Base-by-base conservation (phyloP, 2,329 filamentous ascomycete species). In the Penicillium sp. region DNA sequence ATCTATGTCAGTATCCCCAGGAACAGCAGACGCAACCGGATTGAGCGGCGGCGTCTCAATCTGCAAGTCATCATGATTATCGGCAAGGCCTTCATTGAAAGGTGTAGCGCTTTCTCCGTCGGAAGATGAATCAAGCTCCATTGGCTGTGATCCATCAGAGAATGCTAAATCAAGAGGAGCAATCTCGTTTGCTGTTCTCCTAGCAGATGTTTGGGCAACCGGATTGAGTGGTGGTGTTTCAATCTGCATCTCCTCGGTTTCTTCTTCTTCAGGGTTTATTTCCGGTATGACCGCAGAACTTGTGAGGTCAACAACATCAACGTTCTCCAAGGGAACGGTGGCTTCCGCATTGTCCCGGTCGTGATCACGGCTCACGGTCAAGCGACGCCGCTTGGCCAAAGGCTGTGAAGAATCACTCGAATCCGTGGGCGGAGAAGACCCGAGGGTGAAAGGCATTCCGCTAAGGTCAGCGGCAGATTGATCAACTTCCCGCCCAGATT, bases 21-120 rank as follows among this genome's bases (percentile, higher is more conserved):
- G 10, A 4, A 6, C n/a, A 5, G 11, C 25, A 11, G 32, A 29
- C 1, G 8, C 13, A 6, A 8, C 13, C 16, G 17, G 17, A n/a
- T 38, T 38, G 9, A 35, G 15, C 2, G 42, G 38, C 15, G 42
- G 38, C 3, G 41, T 45, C 16, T 40, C 31, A 4, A 26, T 15
- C 12, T 23, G 6, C 22, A 26, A 22, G 12, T 10, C 7, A 9
- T 14, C 23, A 12, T 11, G 11, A 6, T 28, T 16, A 8, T 8
- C 5, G 9, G 6, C 5, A 15, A n/a, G 17, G 12, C 25, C 25
- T n/a, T 36, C 28, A 10, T 28, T 17, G 7, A 27, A 26, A 7
- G 26, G 34, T 14, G n/a, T n/a, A n/a, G n/a, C n/a, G n/a, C 16
- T 11, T 6, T 28, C 32, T n/a, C 17, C 20, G n/a, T n/a, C n/a